Conservation (phyloP, 257 asterid genomes). For the Craterostigma plantagineum region DNA sequence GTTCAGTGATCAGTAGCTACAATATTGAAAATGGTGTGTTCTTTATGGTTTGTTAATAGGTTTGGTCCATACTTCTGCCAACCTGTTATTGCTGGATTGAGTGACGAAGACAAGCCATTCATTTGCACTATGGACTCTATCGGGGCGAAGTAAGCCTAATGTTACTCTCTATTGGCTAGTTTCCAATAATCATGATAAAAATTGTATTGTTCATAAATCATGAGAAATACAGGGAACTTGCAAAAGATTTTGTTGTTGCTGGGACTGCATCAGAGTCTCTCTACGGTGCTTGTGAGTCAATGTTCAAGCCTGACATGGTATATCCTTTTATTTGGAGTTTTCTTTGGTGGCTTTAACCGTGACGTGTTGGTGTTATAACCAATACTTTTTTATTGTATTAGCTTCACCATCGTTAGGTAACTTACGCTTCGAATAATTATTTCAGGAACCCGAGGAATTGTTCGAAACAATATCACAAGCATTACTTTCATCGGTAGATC, state of each 20-base stretch:
- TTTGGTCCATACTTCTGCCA: conserved; percentile 97
- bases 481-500: conserved; percentile 65
- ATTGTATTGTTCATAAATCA: no score
- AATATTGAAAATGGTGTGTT: no score
- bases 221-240: conserved; percentile 60
- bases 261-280: conserved; percentile 96
- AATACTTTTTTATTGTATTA: no score
- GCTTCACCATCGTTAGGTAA: no score
- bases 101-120: conserved; percentile 87
- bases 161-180: background rate
- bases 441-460: conserved; percentile 78
- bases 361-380: no score
- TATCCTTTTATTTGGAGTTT: conserved; percentile 6
- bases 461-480: conserved; percentile 93
- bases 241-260: conserved; percentile 93
- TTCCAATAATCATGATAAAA: background rate
- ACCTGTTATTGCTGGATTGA: conserved; percentile 94
- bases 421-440: no score
- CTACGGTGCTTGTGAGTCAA: conserved; percentile 96
- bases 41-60: conserved; percentile 15
- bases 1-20: no score
- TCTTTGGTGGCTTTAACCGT: no score
- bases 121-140: conserved; percentile 97
- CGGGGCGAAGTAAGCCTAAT: conserved; percentile 67
- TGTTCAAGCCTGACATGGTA: conserved; percentile 95